phyloP scores from a whole-genome alignment of 352 stramenopile species.

The Phytophthora tubulina region DNA sequence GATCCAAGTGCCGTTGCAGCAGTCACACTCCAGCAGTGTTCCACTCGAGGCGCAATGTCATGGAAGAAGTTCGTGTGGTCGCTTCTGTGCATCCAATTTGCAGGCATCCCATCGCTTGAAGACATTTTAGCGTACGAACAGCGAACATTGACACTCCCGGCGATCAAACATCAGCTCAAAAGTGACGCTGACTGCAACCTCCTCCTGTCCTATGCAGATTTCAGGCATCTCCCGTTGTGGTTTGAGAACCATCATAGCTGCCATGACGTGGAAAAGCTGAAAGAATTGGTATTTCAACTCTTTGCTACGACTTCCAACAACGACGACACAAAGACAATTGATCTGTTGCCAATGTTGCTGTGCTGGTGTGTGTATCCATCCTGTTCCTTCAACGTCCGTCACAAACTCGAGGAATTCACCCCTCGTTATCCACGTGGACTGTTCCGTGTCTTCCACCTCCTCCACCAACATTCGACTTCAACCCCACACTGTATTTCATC shows the following conservation, averaged over 20 bases:
- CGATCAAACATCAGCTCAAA: slow-evolving; percentile 15
- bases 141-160: slow-evolving; percentile 4
- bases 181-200: neutral
- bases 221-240: slow-evolving; percentile 54
- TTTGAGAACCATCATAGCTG: slow-evolving; percentile 36
- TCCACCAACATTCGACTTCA: slow-evolving; percentile 20
- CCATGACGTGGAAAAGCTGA: slow-evolving; percentile 20
- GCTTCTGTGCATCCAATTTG: slow-evolving; percentile 51
- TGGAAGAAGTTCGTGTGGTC: slow-evolving; percentile 59
- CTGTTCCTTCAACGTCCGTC: slow-evolving; percentile 37
- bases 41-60: slow-evolving; percentile 13
- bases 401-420: slow-evolving; percentile 46
- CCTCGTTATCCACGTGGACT: slow-evolving; percentile 54
- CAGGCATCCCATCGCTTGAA: slow-evolving; percentile 38
- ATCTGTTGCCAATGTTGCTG: slow-evolving; percentile 50
- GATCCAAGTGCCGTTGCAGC: slow-evolving; percentile 43
- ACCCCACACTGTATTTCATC: slow-evolving; percentile 13
- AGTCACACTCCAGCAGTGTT: slow-evolving; percentile 44
- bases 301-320: slow-evolving; percentile 24
- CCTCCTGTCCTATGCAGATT: slow-evolving; percentile 32
- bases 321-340: slow-evolving; percentile 4
- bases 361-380: slow-evolving; percentile 48
- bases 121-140: slow-evolving; percentile 38
- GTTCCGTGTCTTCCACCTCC: slow-evolving; percentile 45
- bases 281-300: slow-evolving; percentile 51